phyloP scores from a whole-genome alignment of 2,329 filamentous ascomycete species.

The Fusarium pseudograminearum region DNA sequence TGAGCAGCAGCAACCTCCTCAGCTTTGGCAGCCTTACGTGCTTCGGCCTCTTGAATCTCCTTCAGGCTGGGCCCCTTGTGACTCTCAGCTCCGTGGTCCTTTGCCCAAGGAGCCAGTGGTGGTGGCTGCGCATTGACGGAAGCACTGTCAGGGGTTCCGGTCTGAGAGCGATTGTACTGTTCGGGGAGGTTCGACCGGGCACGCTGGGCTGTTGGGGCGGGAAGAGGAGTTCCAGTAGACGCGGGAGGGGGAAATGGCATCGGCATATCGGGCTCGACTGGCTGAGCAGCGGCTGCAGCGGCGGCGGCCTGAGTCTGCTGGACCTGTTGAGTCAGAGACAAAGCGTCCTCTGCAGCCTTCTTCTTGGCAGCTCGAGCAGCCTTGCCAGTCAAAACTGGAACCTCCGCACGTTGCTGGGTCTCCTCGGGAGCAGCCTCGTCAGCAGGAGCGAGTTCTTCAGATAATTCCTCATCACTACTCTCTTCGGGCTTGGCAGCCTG shows the following conservation, averaged over 20 bases:
- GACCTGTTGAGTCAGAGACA: slow-evolving; percentile 86
- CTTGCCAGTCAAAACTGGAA: slow-evolving; percentile 39
- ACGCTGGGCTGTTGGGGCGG: slow-evolving; percentile 89
- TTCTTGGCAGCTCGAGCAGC: slow-evolving; percentile 49
- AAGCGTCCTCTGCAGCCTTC: slow-evolving; percentile 53
- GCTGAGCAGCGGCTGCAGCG: slow-evolving; percentile 55
- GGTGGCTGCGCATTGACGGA: slow-evolving; percentile 64
- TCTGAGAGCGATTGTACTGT: slow-evolving; percentile 75
- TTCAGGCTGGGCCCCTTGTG: slow-evolving; percentile 91
- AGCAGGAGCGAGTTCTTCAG: slow-evolving; percentile 31
- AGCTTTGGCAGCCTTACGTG: slow-evolving; percentile 88
- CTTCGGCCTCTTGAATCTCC: slow-evolving; percentile 96
- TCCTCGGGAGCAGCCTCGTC: slow-evolving; percentile 23
- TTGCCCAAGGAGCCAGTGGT: slow-evolving; percentile 94
- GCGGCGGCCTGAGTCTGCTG: slow-evolving; percentile 75
- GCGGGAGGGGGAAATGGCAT: slow-evolving; percentile 74
- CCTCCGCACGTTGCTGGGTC: slow-evolving; percentile 29
- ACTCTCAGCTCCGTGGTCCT: slow-evolving; percentile 76
- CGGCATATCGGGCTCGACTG: slow-evolving; percentile 72
- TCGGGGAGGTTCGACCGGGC: slow-evolving; percentile 87
- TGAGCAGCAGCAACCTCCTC: slow-evolving; percentile 84
- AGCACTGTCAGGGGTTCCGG: slow-evolving; percentile 76
- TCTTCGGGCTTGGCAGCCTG: slow-evolving; percentile 52
- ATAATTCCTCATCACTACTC: slow-evolving; percentile 52
- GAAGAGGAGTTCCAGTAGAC: slow-evolving; percentile 82